Conservation (phyloP, 1,139 yeast species). For the Sugiyamaella paludigena region DNA sequence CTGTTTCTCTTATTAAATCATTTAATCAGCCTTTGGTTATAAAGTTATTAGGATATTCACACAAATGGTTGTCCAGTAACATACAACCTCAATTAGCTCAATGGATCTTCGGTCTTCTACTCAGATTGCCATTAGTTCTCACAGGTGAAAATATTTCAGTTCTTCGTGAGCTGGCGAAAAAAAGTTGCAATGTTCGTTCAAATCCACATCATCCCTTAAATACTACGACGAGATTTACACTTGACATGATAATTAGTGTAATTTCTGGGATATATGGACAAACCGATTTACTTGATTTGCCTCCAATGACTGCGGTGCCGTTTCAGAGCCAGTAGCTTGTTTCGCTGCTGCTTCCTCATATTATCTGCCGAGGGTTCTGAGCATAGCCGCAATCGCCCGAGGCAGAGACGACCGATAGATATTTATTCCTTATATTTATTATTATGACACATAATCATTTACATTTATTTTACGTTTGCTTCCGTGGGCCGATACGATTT, state of each 20-base stretch:
- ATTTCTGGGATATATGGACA: constrained; percentile 38
- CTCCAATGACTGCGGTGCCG: too few species aligned
- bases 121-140: constrained; percentile 40
- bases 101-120: constrained; percentile 44
- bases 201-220: not conserved
- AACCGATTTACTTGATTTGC: constrained; percentile 32
- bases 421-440: constrained; percentile 9
- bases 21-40: constrained; percentile 25
- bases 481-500: constrained; percentile 30
- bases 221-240: constrained; percentile 24
- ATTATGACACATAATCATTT: constrained; percentile 2
- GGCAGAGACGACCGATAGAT: not conserved
- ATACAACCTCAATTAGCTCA: constrained; percentile 22
- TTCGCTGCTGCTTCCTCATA: too few species aligned
- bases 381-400: not conserved
- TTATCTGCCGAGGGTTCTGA: not conserved
- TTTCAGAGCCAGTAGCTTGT: too few species aligned
- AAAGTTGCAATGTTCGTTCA: constrained; percentile 17
- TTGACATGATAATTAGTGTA: constrained; percentile 34
- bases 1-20: constrained; percentile 11
- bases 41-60: constrained; percentile 28
- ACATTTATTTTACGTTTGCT: constrained; percentile 1
- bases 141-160: constrained; percentile 41
- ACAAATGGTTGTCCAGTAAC: constrained; percentile 30
- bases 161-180: constrained; percentile 43